A percentile compares a stretch with the other conserved stretches of the same genome.
Evolutionary conservation across 176 grass and related monocot genomes (phyloP).

Genomic region (Poa annua): DNA sequence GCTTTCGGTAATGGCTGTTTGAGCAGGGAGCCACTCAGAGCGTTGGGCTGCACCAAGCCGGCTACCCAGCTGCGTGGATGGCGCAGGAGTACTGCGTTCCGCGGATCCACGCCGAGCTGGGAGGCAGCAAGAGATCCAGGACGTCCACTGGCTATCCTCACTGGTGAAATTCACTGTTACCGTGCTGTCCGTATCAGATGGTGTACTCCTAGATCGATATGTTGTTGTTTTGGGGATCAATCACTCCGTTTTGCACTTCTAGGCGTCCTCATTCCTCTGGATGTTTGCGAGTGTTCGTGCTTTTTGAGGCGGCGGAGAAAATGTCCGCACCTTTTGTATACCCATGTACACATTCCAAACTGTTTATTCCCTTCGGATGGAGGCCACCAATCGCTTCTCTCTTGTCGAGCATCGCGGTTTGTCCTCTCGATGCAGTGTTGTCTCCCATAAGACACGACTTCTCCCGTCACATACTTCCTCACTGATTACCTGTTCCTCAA

Average conservation of each 20-base stretch:
- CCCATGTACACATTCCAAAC: neutral
- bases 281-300: constrained; percentile 13
- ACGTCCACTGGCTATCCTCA: constrained; percentile 27
- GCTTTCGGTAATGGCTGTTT: constrained; percentile 2
- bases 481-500: no score
- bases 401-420: no score
- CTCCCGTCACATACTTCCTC: no score
- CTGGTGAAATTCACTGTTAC: constrained; percentile 44
- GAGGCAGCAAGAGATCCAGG: constrained; percentile 51
- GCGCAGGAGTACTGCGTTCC: constrained; percentile 68
- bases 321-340: constrained; percentile 15
- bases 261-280: neutral
- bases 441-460: no score
- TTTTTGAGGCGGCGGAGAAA: constrained; percentile 28
- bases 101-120: constrained; percentile 48
- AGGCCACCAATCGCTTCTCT: no score
- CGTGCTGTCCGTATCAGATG: neutral
- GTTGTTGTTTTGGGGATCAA: constrained; percentile 11
- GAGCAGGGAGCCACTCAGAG: constrained; percentile 45
- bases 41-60: constrained; percentile 14
- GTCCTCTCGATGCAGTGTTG: no score
- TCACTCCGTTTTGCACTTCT: constrained; percentile 33
- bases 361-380: neutral
- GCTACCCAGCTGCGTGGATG: constrained; percentile 45
- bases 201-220: neutral